Percentiles rank a stretch among this genome's conserved stretches.
phyloP scores from a whole-genome alignment of 345 rosid genomes.

The Odontarrhena argentea region DNA sequence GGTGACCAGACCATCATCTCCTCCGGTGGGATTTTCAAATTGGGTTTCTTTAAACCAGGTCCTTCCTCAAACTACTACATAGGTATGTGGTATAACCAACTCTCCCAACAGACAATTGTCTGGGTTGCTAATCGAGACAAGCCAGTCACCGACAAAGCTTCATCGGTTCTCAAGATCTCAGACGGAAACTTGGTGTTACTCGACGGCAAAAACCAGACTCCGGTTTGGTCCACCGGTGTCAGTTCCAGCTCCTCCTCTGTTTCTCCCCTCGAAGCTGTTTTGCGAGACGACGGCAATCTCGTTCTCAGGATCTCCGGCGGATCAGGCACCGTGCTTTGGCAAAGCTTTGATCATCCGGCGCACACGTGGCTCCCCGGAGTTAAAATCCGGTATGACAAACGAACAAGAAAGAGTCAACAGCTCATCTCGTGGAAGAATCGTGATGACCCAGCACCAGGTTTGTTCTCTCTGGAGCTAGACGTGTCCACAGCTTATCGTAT shows the following conservation, averaged over 20 bases:
- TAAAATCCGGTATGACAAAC: constrained; percentile 52
- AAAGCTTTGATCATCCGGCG: constrained; percentile 70
- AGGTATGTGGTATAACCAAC: constrained; percentile 63
- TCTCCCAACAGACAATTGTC: constrained; percentile 44
- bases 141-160: constrained; percentile 51
- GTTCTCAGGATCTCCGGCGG: constrained; percentile 46
- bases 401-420: constrained; percentile 38
- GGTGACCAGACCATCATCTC: constrained; percentile 67
- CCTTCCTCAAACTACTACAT: constrained; percentile 61
- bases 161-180: constrained; percentile 56
- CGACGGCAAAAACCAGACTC: constrained; percentile 45
- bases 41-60: constrained; percentile 73
- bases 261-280: constrained; percentile 49
- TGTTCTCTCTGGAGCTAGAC: constrained; percentile 63
- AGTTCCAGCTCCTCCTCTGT: constrained; percentile 41
- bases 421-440: constrained; percentile 66
- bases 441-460: constrained; percentile 73
- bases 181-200: constrained; percentile 69
- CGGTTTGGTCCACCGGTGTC: constrained; percentile 69
- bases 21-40: constrained; percentile 44
- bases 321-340: constrained; percentile 50
- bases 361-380: constrained; percentile 80
- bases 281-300: constrained; percentile 63
- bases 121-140: constrained; percentile 83
- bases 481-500: constrained; percentile 56